These are phyloP conservation scores for Populus euphratica DNA, from an alignment of 345 rosid species.

Conservation along the genomic window DNA sequence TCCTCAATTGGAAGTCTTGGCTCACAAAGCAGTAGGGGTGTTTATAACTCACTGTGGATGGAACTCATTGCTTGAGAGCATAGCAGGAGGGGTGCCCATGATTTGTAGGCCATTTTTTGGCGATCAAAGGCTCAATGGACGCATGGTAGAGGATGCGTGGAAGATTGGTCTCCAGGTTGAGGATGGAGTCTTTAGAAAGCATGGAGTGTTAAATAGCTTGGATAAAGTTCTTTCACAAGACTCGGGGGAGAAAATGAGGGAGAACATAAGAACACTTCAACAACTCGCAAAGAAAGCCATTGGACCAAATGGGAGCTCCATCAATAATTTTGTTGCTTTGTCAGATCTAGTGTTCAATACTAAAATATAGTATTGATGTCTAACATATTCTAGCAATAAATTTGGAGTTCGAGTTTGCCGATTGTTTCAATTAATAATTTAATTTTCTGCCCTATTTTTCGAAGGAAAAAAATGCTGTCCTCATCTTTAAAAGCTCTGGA, in stretches of 20 bases:
- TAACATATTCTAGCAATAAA: no score
- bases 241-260: conserved; percentile 20
- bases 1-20: conserved; percentile 30
- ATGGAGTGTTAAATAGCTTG: conserved; percentile 11
- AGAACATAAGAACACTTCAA: conserved; percentile 9
- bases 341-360: background rate
- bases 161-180: conserved; percentile 17
- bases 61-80: conserved; percentile 36
- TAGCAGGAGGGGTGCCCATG: conserved; percentile 33
- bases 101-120: conserved; percentile 39
- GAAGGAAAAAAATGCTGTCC: no score
- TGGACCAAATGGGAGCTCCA: conserved; percentile 15
- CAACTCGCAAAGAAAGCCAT: conserved; percentile 9
- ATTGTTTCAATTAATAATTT: conserved; percentile 4
- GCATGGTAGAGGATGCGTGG: conserved; percentile 31
- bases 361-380: background rate
- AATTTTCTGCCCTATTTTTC: no score
- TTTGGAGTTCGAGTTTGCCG: background rate
- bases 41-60: conserved; percentile 40
- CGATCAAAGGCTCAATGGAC: conserved; percentile 32
- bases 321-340: conserved; percentile 15
- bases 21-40: conserved; percentile 27
- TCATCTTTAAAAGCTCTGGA: conserved; percentile 18
- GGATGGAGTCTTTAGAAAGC: conserved; percentile 20
- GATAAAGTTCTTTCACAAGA: conserved; percentile 9